Conservation (phyloP, 2,329 filamentous ascomycete species). For the Gnomoniopsis smithogilvyi region DNA sequence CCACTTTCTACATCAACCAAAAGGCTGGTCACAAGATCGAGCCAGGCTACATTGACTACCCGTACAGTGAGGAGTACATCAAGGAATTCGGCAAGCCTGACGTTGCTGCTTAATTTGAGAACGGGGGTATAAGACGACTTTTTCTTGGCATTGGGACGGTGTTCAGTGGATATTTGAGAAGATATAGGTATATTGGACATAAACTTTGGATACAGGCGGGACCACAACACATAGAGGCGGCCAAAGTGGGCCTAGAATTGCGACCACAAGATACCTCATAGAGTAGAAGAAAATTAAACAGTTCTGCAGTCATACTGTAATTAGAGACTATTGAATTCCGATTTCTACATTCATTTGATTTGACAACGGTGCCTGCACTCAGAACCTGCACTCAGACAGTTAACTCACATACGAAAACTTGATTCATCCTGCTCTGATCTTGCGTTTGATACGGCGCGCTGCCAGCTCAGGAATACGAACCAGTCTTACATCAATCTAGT, state of each 20-base stretch:
- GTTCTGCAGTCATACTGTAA: no score
- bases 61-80: conserved; percentile 23
- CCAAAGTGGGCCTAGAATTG: not conserved
- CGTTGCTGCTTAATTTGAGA: conserved; percentile 3
- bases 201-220: not conserved
- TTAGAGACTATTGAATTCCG: no score
- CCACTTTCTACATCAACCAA: conserved; percentile 26
- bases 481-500: no score
- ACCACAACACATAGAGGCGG: not conserved
- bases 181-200: no score
- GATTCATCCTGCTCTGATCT: no score
- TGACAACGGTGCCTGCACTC: no score
- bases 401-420: no score
- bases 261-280: not conserved
- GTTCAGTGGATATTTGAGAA: not conserved
- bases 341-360: no score
- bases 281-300: not conserved
- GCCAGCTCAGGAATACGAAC: no score
- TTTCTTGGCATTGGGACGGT: not conserved
- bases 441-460: no score
- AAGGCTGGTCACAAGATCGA: conserved; percentile 18
- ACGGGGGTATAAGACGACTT: not conserved
- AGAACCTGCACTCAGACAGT: no score
- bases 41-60: conserved; percentile 23
- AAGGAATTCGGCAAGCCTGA: conserved; percentile 19